These are phyloP conservation scores for Pythium brassicae DNA, from an alignment of 352 stramenopile genomes.

Conservation along the genomic window DNA sequence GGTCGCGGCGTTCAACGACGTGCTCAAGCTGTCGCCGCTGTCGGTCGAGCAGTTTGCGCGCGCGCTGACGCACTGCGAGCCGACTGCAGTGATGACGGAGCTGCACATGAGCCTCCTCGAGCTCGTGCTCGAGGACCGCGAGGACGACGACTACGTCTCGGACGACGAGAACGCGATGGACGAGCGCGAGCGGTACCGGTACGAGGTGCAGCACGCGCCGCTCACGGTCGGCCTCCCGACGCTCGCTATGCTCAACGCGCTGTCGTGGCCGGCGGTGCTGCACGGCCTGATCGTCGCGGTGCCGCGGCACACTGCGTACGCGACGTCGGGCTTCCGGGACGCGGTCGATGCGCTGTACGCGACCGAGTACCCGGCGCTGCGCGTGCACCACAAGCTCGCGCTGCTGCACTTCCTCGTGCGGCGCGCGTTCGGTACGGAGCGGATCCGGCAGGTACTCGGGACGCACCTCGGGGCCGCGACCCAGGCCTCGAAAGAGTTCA, in stretches of 20 bases:
- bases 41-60: slow-evolving; percentile 60
- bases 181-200: slow-evolving; percentile 73
- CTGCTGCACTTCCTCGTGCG: slow-evolving; percentile 70
- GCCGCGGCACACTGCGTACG: slow-evolving; percentile 54
- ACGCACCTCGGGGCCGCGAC: slow-evolving; percentile 55
- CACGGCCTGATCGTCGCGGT: slow-evolving; percentile 63
- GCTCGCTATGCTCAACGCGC: slow-evolving; percentile 69
- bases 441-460: slow-evolving; percentile 51
- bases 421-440: slow-evolving; percentile 55
- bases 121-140: slow-evolving; percentile 72
- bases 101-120: slow-evolving; percentile 86
- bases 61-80: slow-evolving; percentile 36
- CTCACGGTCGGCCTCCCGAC: slow-evolving; percentile 77
- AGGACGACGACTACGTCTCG: slow-evolving; percentile 84
- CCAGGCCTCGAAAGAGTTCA: slow-evolving; percentile 72
- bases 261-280: slow-evolving; percentile 79
- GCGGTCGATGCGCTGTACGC: slow-evolving; percentile 41
- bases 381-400: slow-evolving; percentile 61
- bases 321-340: slow-evolving; percentile 30
- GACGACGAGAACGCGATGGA: slow-evolving; percentile 82
- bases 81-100: slow-evolving; percentile 59
- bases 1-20: slow-evolving; percentile 64
- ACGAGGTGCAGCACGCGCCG: slow-evolving; percentile 74
- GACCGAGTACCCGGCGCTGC: slow-evolving; percentile 50
- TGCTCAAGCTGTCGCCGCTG: slow-evolving; percentile 57